Percentiles rank a stretch among this genome's conserved stretches.
phyloP scores from a whole-genome alignment of 345 rosid species.

The Erodium maritimum region DNA sequence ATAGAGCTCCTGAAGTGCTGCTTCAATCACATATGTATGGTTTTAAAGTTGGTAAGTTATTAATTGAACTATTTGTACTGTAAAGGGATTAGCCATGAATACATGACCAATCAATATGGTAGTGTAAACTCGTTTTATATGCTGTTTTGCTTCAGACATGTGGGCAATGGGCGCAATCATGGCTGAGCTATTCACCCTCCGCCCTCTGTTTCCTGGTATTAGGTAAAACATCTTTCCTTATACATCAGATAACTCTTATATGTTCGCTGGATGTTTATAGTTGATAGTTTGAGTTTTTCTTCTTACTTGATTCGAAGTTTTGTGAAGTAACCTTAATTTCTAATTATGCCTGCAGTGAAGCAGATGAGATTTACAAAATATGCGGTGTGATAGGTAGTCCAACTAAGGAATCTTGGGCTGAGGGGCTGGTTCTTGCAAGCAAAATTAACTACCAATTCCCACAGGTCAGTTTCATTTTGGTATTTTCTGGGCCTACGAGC shows the following conservation, averaged over 20 bases:
- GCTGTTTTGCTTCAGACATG: slow-evolving; percentile 42
- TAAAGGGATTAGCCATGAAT: background rate
- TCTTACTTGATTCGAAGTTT: background rate
- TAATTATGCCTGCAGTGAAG: slow-evolving; percentile 50
- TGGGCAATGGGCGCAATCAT: slow-evolving; percentile 99
- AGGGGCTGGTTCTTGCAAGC: slow-evolving; percentile 79
- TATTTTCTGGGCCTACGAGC: background rate
- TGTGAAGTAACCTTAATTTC: background rate
- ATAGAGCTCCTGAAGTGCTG: slow-evolving; percentile 95
- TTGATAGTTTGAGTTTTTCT: background rate
- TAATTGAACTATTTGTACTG: background rate
- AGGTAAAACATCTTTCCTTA: slow-evolving; percentile 28
- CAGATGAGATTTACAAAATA: slow-evolving; percentile 90
- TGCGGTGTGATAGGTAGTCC: slow-evolving; percentile 86
- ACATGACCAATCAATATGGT: background rate
- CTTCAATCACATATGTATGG: slow-evolving; percentile 67
- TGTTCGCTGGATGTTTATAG: background rate
- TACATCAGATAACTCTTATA: background rate
- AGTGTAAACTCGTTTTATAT: background rate
- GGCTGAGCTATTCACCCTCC: slow-evolving; percentile 71
- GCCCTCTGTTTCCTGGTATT: slow-evolving; percentile 84
- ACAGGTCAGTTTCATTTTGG: slow-evolving; percentile 21
- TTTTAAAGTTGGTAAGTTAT: slow-evolving; percentile 80
- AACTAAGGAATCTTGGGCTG: slow-evolving; percentile 61
- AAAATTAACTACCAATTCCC: slow-evolving; percentile 74